Percentiles rank a stretch among this genome's conserved stretches.
phyloP scores from a whole-genome alignment of 768 basidiomycete species.

The Russula emetica region DNA sequence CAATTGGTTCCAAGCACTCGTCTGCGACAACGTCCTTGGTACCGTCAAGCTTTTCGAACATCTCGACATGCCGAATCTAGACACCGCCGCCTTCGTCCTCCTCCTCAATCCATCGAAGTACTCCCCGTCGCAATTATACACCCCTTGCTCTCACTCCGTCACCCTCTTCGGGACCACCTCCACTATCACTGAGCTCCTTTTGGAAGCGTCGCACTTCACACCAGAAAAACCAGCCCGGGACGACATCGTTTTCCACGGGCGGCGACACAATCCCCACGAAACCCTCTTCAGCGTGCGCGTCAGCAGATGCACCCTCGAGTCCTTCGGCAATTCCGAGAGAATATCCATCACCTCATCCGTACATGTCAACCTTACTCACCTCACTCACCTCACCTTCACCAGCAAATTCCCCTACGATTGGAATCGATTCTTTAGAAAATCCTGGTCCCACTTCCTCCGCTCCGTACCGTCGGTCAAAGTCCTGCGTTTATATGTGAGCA shows the following conservation, averaged over 20 bases:
- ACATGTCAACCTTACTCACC: neutral
- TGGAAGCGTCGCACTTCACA: slow-evolving; percentile 14
- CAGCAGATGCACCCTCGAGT: neutral
- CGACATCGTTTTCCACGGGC: slow-evolving; percentile 21
- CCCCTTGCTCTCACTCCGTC: slow-evolving; percentile 3
- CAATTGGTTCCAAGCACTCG: slow-evolving; percentile 16
- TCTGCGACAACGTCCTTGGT: slow-evolving; percentile 15
- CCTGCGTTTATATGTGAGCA: slow-evolving; percentile 6
- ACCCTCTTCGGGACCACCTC: neutral
- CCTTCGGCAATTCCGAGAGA: neutral
- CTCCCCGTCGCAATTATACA: neutral
- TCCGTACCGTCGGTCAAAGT: neutral
- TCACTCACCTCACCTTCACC: slow-evolving; percentile 20
- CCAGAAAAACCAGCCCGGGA: slow-evolving; percentile 11
- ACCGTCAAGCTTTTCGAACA: slow-evolving; percentile 24
- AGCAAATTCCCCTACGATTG: slow-evolving; percentile 10
- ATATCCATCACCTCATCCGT: slow-evolving; percentile 16
- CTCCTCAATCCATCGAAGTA: slow-evolving; percentile 12
- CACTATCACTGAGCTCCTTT: slow-evolving; percentile 8
- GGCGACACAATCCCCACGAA: neutral
- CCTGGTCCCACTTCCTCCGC: slow-evolving; percentile 13
- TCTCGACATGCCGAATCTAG: slow-evolving; percentile 11
- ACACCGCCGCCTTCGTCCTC: slow-evolving; percentile 6
- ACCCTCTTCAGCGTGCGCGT: slow-evolving; percentile 17
- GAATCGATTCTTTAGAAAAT: slow-evolving; percentile 15